phyloP scores from a whole-genome alignment of 805 yeast genomes.

The Cyberlindnera mycetangii region DNA sequence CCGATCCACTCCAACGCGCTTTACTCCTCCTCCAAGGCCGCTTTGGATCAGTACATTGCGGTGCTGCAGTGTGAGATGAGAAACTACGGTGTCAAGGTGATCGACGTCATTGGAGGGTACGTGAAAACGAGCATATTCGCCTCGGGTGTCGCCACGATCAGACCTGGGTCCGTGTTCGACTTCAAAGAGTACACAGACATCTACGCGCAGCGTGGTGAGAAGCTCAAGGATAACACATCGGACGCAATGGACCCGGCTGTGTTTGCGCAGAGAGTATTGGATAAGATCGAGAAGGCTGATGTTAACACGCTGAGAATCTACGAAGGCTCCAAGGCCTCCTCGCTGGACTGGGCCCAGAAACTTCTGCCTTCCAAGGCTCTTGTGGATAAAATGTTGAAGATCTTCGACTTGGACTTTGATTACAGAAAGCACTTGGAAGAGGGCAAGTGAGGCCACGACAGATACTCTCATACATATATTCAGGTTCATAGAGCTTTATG shows the following conservation, averaged over 20 bases:
- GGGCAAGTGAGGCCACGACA: too few relatives aligned
- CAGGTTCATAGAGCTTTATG: too few relatives aligned
- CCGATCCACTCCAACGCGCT: conserved; percentile 38
- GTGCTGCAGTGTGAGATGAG: conserved; percentile 37
- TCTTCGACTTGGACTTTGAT: conserved; percentile 23
- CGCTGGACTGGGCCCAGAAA: conserved; percentile 8
- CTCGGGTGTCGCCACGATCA: conserved; percentile 11
- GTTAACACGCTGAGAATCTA: conserved; percentile 19
- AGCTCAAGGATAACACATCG: conserved; percentile 1
- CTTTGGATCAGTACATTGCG: conserved; percentile 39
- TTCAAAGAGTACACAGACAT: conserved; percentile 19
- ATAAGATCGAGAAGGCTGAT: conserved; percentile 29
- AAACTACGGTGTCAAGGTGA: conserved; percentile 40
- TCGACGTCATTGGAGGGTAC: conserved; percentile 41
- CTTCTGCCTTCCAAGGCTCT: conserved; percentile 12
- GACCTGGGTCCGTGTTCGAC: conserved; percentile 21
- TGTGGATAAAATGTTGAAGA: conserved; percentile 17
- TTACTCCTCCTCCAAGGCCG: conserved; percentile 42
- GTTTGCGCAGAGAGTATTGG: conserved; percentile 40
- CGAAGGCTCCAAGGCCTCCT: conserved; percentile 23
- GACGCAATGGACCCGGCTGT: conserved; percentile 33
- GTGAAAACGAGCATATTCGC: conserved; percentile 35
- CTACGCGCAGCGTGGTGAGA: conserved; percentile 12
- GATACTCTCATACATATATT: too few relatives aligned
- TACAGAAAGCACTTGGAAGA: conserved; percentile 21